phyloP scores from a whole-genome alignment of 202 grass and related monocot genomes.

The Panicum virgatum region DNA sequence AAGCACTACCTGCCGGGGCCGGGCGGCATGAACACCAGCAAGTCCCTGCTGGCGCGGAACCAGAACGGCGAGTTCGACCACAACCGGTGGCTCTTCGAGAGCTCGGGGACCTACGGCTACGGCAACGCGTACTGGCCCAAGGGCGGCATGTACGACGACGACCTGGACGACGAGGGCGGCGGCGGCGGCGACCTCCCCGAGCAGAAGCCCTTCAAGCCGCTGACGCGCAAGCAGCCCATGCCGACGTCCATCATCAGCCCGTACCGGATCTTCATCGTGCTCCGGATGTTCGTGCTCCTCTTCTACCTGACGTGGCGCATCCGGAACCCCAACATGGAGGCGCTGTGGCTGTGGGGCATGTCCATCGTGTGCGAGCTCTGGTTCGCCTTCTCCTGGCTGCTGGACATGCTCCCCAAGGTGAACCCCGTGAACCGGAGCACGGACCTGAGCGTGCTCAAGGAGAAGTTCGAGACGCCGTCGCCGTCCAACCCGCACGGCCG shows the following conservation, averaged over 20 bases:
- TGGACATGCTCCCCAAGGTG: conserved; percentile 90
- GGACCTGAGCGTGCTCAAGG: conserved; percentile 73
- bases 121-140: conserved; percentile 70
- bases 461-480: conserved; percentile 82
- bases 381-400: conserved; percentile 97
- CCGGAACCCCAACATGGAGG: conserved; percentile 88
- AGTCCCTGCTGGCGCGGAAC: conserved; percentile 59
- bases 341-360: conserved; percentile 93
- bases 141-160: conserved; percentile 56
- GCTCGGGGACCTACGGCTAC: conserved; percentile 79
- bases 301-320: conserved; percentile 91
- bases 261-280: conserved; percentile 80
- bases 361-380: conserved; percentile 95
- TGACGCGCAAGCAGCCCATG: conserved; percentile 82
- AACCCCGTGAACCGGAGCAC: conserved; percentile 84
- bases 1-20: conserved; percentile 66
- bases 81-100: conserved; percentile 86
- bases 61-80: conserved; percentile 81
- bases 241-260: conserved; percentile 82
- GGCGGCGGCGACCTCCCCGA: conserved; percentile 37
- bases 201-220: conserved; percentile 89
- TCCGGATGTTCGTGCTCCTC: conserved; percentile 70
- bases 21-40: conserved; percentile 39
- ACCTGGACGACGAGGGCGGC: conserved; percentile 42
- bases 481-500: conserved; percentile 73